Base-by-base conservation (phyloP, 805 yeast species). In the Wickerhamomyces subpelliculosus region DNA sequence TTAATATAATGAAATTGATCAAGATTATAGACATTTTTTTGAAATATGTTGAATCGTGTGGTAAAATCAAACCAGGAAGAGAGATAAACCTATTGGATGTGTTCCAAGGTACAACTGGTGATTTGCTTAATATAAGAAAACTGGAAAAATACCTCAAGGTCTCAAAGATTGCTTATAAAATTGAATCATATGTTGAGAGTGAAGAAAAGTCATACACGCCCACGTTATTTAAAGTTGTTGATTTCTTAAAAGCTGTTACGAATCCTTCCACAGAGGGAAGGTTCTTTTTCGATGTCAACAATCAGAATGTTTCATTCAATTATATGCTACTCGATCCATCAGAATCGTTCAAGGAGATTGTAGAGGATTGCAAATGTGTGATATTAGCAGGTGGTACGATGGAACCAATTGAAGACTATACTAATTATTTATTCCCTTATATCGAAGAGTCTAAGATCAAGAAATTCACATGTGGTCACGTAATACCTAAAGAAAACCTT, bases 311-410 rank as follows among this genome's bases (percentile, higher is more conserved):
- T 0, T 51, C 64, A 3, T 48, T 89, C 37, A 76, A 78, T 40
- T 89, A 88, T 51, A 71, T 86, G 68, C 62, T 87, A 8, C 62
- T 89, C 8, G 95, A 88, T 51, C 95, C 96, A 3, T 77, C 86
- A 38, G 75, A 73, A 34, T 65, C 75, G 3, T 86, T 89, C 53
- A 65, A 68, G 38, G 80, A 78, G 2, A 66, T 90, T 3, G 75
- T 85, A 0, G 75, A 76, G 3, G 72, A 75, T 12, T 68, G 87
- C 0, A 69, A 69, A 45, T 80, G 89, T 56, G 82, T 89, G 0
- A 65, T 90, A 2, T 55, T 89, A 3, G 93, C 96, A 2, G 97
- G 97, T 26, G 97, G 97, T 12, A 89, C 97, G 0, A 86, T 88
- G 96, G 90, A 84, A 53, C 97, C 97, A 0, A 66, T 79, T 25